These are phyloP conservation scores for Eutrema heterophyllum DNA, from an alignment of 345 rosid genomes.

Conservation along the genomic window DNA sequence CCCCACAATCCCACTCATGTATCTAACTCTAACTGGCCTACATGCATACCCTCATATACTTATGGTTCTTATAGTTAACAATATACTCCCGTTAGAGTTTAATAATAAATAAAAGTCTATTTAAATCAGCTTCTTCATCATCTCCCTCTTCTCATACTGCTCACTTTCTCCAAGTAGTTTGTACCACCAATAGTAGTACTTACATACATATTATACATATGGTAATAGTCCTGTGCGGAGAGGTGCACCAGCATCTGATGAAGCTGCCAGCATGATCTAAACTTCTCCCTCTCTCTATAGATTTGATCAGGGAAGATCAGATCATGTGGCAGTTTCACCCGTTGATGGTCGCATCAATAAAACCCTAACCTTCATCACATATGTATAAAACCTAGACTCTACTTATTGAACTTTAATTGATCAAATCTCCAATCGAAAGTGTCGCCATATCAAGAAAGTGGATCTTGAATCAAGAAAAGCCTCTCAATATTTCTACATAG, in stretches of 20 bases:
- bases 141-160: not conserved
- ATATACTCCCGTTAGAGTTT: too few relatives aligned
- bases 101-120: not conserved
- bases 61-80: not conserved
- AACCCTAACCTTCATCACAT: conserved; percentile 1
- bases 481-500: not conserved
- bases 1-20: not conserved
- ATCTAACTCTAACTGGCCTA: conserved; percentile 4
- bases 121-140: not conserved
- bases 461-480: conserved; percentile 12
- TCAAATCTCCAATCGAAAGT: not conserved
- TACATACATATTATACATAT: not conserved
- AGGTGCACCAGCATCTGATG: conserved; percentile 25
- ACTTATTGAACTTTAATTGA: not conserved
- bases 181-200: not conserved
- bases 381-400: not conserved
- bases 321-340: conserved; percentile 88
- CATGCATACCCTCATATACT: not conserved
- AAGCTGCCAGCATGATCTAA: conserved; percentile 34
- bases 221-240: not conserved
- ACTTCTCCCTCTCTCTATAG: conserved; percentile 11
- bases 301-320: conserved; percentile 43
- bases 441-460: not conserved
- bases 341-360: conserved; percentile 43
- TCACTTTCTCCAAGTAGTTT: conserved; percentile 11